Conservation (phyloP, 2,329 filamentous ascomycete species). For the Phaeoacremonium minimum region DNA sequence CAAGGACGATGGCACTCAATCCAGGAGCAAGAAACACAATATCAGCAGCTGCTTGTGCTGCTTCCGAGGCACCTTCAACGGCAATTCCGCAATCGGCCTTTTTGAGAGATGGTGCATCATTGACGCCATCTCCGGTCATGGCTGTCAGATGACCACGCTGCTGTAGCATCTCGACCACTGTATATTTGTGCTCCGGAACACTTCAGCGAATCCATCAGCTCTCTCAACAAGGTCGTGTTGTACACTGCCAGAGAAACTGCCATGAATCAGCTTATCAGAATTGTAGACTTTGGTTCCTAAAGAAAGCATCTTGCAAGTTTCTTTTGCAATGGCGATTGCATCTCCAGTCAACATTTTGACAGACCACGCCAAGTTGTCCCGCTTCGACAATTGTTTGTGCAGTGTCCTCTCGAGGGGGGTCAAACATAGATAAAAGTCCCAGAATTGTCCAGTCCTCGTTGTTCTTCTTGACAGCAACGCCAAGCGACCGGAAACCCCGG, state of each 20-base stretch:
- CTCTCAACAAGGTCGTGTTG: conserved; percentile 74
- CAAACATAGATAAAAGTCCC: conserved; percentile 76
- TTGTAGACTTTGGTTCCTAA: conserved; percentile 79
- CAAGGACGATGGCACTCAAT: conserved; percentile 66
- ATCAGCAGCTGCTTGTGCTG: conserved; percentile 67
- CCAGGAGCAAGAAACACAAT: conserved; percentile 72
- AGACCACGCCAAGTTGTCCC: conserved; percentile 68
- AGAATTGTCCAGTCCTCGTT: conserved; percentile 57
- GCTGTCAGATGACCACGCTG: conserved; percentile 66
- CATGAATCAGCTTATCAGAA: conserved; percentile 71
- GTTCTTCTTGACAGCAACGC: conserved; percentile 55
- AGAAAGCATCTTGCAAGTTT: conserved; percentile 78
- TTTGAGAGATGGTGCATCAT: conserved; percentile 69
- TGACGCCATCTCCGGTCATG: conserved; percentile 74
- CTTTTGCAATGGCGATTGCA: conserved; percentile 74
- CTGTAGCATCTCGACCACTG: conserved; percentile 72
- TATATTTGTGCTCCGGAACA: conserved; percentile 73
- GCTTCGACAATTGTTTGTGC: conserved; percentile 74
- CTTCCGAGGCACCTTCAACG: conserved; percentile 68
- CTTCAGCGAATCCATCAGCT: conserved; percentile 69
- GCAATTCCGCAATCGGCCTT: conserved; percentile 72
- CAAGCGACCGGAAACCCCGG: conserved; percentile 76
- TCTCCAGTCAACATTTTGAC: conserved; percentile 83
- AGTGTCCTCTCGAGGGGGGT: conserved; percentile 74
- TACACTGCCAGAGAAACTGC: conserved; percentile 66